Evolutionary conservation across 2,329 filamentous ascomycete species (phyloP), one percentile per base, ranked within the genome.

Genomic region (Stromatinia cepivora): DNA sequence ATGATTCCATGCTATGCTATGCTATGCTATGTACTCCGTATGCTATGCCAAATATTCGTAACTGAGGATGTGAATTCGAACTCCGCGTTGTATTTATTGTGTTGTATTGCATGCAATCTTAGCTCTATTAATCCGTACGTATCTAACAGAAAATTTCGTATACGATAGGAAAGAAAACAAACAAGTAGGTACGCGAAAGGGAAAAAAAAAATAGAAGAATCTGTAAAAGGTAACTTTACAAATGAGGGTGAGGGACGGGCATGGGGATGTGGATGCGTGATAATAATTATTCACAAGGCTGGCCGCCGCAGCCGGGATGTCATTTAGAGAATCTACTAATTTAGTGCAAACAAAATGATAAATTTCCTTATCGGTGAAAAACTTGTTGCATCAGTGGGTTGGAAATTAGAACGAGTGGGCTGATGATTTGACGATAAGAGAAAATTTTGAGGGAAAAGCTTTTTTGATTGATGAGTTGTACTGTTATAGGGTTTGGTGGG

Each of bases 331-430:
- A n/a, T 10, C 11, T n/a, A 45, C 22, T 62, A 34, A 45, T 36
- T 31, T 34, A n/a, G 34, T 34, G 48, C 56, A 56, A n/a, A 11
- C 20, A 56, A 2, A 7, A 22, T 56, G 4, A 11, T 10, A 5
- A 45, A 48, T 48, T 62, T 62, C 59, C 59, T 62, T 62, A 62
- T 62, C 59, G 59, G 59, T 50, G 45, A 46, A 25, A 58, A 15
- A 15, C 39, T 17, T 42, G 39, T 42, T 42, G 39, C 39, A 17
- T 42, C 34, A 54, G 52, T 54, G 52, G 52, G 52, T n/a, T 15
- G 25, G n/a, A 54, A 20, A 9, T 31, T 48, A 48, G 46, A n/a
- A 3, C 39, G 9, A 25, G 50, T 54, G 52, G 28, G 25, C 25
- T 48, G 48, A 50, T n/a, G 48, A 50, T 25, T n/a, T 13, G 15